Evolutionary conservation across 176 grass and related monocot species (phyloP), one percentile per base, ranked within the genome.

Genomic region (Lolium multiflorum): DNA sequence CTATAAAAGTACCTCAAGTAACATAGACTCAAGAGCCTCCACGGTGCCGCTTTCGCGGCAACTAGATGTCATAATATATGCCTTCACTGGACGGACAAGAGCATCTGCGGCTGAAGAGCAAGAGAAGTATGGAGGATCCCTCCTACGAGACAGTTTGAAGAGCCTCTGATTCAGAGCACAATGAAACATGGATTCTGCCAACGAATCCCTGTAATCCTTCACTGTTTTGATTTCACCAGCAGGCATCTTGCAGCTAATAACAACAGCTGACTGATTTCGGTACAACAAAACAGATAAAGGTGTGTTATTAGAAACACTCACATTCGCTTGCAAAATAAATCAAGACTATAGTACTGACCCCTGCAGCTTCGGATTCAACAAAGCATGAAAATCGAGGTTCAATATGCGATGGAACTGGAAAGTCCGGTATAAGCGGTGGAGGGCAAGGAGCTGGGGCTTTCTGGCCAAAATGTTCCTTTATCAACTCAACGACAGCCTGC

Each of bases 311-410:
- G 78, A 89, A 81, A 82, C 1, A 52, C 52, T 51, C n/a, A 72
- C 20, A 63, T 6, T 67, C 78, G 41, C 43, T 76, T 2, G 26
- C 55, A 75, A 76, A 56, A 83, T 8, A 81, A 20, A 71, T 55
- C 24, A 71, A 59, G 13, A 79, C 39, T 74, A 89, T 62, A 44
- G 60, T 66, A 87, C 94, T 76, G 84, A 99, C 97, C 90, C 97
- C 94, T 87, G 97, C 94, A 73, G 97, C 97, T 92, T 99, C 97
- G 50, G 94, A 99, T 94, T 99, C 97, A 39, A 99, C 88, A 91
- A 99, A 96, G 80, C 97, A 99, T 70, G 97, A 99, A 90, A 94
- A 92, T 10, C 97, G 97, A 92, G 94, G 94, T 88, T 99, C 92
- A 89, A 85, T 77, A 81, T 99, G 97, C 0, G 94, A 94, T 64